A percentile compares a stretch with the other conserved stretches of the same genome.
These are phyloP conservation scores for Arabis alpina DNA, from an alignment of 345 rosid genomes.

Conservation along the genomic window DNA sequence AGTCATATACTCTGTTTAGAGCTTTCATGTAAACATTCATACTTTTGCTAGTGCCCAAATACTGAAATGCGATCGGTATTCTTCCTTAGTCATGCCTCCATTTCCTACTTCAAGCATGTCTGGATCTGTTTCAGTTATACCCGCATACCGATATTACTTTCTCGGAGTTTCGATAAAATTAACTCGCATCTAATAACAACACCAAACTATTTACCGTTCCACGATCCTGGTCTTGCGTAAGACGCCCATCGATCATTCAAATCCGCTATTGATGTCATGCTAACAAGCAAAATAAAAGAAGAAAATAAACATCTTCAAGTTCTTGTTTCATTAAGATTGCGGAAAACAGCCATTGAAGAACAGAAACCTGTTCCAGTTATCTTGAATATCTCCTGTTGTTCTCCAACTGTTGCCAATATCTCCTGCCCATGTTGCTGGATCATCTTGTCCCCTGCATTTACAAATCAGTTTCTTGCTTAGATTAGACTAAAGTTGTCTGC, in stretches of 20 bases:
- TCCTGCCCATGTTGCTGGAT: conserved; percentile 91
- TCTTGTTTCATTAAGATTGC: conserved; percentile 7
- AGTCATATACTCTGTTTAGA: conserved; percentile 13
- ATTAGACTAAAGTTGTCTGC: conserved; percentile 17
- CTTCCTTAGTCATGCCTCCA: conserved; percentile 90
- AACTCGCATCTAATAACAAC: neutral
- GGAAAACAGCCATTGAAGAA: neutral
- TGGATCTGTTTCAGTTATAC: conserved; percentile 63
- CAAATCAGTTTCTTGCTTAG: conserved; percentile 11
- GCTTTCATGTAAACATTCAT: neutral
- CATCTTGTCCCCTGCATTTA: conserved; percentile 69
- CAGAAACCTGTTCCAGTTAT: conserved; percentile 69
- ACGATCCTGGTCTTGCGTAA: conserved; percentile 85
- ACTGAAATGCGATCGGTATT: conserved; percentile 84
- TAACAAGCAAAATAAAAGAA: conserved; percentile 38
- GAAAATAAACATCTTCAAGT: conserved; percentile 12
- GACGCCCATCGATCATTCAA: conserved; percentile 76
- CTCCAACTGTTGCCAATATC: conserved; percentile 93
- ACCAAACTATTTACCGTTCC: conserved; percentile 67
- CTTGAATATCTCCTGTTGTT: conserved; percentile 78
- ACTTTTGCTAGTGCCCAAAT: conserved; percentile 94
- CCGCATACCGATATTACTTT: neutral
- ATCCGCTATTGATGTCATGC: conserved; percentile 73
- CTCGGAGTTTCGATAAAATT: neutral
- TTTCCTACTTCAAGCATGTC: conserved; percentile 99